Evolutionary conservation across 2,329 filamentous ascomycete species (phyloP).

Genomic region (Passalora sequoiae): DNA sequence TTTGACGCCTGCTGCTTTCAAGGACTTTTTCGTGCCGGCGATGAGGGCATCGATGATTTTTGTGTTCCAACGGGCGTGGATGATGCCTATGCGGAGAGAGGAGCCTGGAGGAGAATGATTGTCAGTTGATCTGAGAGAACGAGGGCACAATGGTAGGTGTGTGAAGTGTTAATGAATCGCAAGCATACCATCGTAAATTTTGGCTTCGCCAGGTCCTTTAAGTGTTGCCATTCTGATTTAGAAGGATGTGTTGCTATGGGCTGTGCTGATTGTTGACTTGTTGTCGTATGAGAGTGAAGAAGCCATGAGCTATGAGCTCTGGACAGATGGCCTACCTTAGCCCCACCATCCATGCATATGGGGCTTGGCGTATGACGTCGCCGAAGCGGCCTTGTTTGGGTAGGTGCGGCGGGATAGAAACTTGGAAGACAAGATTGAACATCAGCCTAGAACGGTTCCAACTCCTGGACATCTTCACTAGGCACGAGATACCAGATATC

Average conservation of each 20-base stretch:
- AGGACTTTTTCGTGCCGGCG: slow-evolving; percentile 69
- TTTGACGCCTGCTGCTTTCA: slow-evolving; percentile 73
- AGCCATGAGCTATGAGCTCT: too few species aligned
- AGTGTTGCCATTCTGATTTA: slow-evolving; percentile 48
- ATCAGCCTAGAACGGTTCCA: too few species aligned
- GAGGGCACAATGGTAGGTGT: slow-evolving; percentile 1
- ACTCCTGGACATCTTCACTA: too few species aligned
- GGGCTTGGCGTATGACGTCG: too few species aligned
- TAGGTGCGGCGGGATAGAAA: too few species aligned
- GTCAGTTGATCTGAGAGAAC: slow-evolving; percentile 1
- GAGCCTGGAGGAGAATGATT: slow-evolving; percentile 37
- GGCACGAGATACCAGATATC: too few species aligned
- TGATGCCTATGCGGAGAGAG: slow-evolving; percentile 80
- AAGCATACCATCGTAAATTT: slow-evolving; percentile 52
- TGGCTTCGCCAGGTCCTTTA: slow-evolving; percentile 59
- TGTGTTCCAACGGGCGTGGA: slow-evolving; percentile 94
- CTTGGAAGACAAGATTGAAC: too few species aligned
- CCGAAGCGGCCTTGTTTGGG: too few species aligned
- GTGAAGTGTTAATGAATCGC: slow-evolving; percentile 1
- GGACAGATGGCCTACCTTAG: too few species aligned
- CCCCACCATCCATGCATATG: too few species aligned
- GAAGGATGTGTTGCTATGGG: neutral
- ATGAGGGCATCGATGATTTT: slow-evolving; percentile 82
- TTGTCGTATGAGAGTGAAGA: neutral
- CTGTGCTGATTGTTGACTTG: neutral